Evolutionary conservation across 202 grass and related monocot species (phyloP).

Genomic region (Schoenoplectus tabernaemontani): DNA sequence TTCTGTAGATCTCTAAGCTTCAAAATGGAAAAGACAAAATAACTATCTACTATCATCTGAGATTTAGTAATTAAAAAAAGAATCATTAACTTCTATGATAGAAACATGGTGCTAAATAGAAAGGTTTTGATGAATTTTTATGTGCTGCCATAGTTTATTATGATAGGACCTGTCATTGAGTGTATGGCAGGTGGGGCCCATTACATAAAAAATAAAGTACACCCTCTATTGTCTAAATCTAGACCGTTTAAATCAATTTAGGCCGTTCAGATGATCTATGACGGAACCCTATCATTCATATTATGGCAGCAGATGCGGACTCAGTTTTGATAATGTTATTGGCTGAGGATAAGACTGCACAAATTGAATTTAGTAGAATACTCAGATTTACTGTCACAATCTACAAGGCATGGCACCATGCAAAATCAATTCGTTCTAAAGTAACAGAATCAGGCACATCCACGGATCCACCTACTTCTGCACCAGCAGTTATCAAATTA

Average conservation of each 20-base stretch:
- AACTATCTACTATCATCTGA: not conserved
- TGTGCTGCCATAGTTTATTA: too few relatives aligned
- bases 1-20: not conserved
- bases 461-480: conserved; percentile 7
- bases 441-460: conserved; percentile 10
- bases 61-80: not conserved
- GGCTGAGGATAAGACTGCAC: not conserved
- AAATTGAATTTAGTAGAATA: conserved; percentile 10
- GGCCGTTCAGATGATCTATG: too few relatives aligned
- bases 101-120: not conserved
- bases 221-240: too few relatives aligned
- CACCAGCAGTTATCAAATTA: conserved; percentile 11
- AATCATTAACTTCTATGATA: not conserved
- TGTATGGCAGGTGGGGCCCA: too few relatives aligned
- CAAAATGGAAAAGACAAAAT: not conserved
- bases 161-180: too few relatives aligned
- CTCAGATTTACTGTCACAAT: conserved; percentile 3
- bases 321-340: not conserved
- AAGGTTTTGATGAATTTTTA: too few relatives aligned
- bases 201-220: too few relatives aligned
- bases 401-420: conserved; percentile 17
- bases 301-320: too few relatives aligned
- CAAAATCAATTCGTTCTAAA: not conserved
- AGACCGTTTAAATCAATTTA: too few relatives aligned
- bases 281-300: too few relatives aligned